Conservation (phyloP, 192 early-diverging fungal species). For the Gonapodya sp. region DNA sequence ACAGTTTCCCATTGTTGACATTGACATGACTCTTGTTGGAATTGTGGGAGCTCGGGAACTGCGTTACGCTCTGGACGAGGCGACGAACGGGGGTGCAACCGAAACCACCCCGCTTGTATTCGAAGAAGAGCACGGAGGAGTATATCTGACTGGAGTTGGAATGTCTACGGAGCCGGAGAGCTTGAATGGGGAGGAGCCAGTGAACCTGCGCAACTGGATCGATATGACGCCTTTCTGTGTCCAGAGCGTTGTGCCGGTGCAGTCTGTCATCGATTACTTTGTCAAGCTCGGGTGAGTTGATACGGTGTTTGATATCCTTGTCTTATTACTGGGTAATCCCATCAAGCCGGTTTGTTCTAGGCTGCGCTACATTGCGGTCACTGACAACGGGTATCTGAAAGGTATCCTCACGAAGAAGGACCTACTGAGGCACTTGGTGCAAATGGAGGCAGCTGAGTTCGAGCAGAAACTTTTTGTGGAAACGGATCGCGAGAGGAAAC, state of each 20-base stretch:
- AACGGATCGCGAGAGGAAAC: background rate
- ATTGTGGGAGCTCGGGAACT: conserved; percentile 61
- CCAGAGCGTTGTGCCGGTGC: conserved; percentile 55
- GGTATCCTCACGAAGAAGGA: background rate
- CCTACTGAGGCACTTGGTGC: background rate
- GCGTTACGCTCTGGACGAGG: conserved; percentile 34
- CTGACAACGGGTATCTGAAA: background rate
- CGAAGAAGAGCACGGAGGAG: background rate
- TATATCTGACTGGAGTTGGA: background rate
- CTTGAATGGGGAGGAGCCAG: background rate
- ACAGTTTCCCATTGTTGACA: conserved; percentile 64
- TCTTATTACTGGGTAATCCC: too few relatives aligned
- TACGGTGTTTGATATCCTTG: too few relatives aligned
- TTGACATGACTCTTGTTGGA: conserved; percentile 56
- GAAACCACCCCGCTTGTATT: background rate
- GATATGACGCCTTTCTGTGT: conserved; percentile 60
- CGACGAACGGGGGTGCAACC: background rate
- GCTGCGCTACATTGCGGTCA: background rate
- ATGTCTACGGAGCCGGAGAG: conserved; percentile 32
- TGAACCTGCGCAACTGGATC: conserved; percentile 33
- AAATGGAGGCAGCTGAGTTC: background rate
- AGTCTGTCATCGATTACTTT: conserved; percentile 71
- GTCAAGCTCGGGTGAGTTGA: conserved; percentile 55
- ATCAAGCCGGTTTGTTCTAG: background rate
- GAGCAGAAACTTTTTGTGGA: background rate